Percentiles rank a stretch among this genome's conserved stretches.
phyloP scores from a whole-genome alignment of 2,329 filamentous ascomycete genomes.

The Fusarium concolor region DNA sequence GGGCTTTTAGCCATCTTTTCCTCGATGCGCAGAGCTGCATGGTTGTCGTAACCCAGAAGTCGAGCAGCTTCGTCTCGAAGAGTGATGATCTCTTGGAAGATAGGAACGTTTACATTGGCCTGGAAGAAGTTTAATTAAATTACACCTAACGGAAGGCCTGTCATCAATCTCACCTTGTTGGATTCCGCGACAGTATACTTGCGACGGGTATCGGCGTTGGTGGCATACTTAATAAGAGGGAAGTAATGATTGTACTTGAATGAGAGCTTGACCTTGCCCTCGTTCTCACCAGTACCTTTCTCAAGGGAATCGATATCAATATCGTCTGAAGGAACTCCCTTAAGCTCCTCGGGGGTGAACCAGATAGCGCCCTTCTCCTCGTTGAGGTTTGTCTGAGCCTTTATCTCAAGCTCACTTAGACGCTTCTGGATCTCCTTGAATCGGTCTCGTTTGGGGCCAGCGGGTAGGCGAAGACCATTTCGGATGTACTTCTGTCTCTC shows the following conservation, averaged over 20 bases:
- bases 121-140: conserved; percentile 14
- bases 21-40: conserved; percentile 80
- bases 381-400: conserved; percentile 83
- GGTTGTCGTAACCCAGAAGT: conserved; percentile 80
- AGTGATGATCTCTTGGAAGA: conserved; percentile 80
- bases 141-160: too few species aligned
- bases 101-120: conserved; percentile 76
- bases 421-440: conserved; percentile 91
- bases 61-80: conserved; percentile 83
- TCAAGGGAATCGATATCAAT: conserved; percentile 71
- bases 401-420: conserved; percentile 77
- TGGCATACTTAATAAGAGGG: conserved; percentile 81
- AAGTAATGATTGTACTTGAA: conserved; percentile 90
- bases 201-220: conserved; percentile 74
- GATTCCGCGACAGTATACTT: conserved; percentile 80
- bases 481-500: conserved; percentile 81
- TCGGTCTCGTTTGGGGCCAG: conserved; percentile 76
- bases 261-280: conserved; percentile 78
- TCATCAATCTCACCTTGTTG: conserved; percentile 70
- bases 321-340: conserved; percentile 80
- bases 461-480: conserved; percentile 79
- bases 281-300: conserved; percentile 77
- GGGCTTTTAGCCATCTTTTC: conserved; percentile 88
- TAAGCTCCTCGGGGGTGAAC: conserved; percentile 79
- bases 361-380: conserved; percentile 85